A percentile compares a stretch with the other conserved stretches of the same genome.
These are phyloP conservation scores for Suillus occidentalis DNA, from an alignment of 768 basidiomycete species.

Conservation along the genomic window DNA sequence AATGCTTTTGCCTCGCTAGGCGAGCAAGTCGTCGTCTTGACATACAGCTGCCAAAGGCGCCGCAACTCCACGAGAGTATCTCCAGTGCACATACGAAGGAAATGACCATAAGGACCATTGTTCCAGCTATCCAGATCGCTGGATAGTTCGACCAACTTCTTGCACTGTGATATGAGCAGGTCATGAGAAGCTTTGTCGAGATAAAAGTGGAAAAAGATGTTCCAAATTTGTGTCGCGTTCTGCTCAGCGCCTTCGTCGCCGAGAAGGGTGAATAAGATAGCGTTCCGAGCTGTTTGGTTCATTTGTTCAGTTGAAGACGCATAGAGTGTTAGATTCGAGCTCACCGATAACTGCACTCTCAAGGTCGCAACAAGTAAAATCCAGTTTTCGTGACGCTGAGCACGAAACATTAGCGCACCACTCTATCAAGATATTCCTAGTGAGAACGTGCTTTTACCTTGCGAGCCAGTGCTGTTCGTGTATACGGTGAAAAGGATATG, in stretches of 20 bases:
- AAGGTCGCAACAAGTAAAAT: conserved; percentile 31
- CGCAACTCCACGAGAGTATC: conserved; percentile 25
- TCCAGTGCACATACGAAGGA: conserved; percentile 24
- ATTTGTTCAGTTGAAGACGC: not conserved
- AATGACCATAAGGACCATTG: conserved; percentile 25
- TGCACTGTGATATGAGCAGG: conserved; percentile 30
- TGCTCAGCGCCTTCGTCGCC: conserved; percentile 22
- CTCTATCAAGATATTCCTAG: not conserved
- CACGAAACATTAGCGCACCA: not conserved
- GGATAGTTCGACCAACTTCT: conserved; percentile 20
- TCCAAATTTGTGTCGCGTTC: conserved; percentile 25
- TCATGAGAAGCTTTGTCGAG: conserved; percentile 24
- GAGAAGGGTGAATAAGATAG: conserved; percentile 28
- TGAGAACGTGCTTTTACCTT: not conserved
- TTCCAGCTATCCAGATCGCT: conserved; percentile 24
- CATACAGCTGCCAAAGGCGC: conserved; percentile 23
- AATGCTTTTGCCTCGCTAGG: conserved; percentile 14
- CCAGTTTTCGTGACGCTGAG: conserved; percentile 25
- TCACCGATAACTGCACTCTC: conserved; percentile 31
- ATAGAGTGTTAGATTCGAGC: not conserved
- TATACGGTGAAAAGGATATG: conserved; percentile 52
- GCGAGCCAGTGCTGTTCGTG: conserved; percentile 4
- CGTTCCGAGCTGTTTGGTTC: conserved; percentile 26
- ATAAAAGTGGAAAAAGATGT: conserved; percentile 31
- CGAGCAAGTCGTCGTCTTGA: conserved; percentile 15